Base-by-base conservation (phyloP, 441 rosid species). In the Hypseocharis bilobata region DNA sequence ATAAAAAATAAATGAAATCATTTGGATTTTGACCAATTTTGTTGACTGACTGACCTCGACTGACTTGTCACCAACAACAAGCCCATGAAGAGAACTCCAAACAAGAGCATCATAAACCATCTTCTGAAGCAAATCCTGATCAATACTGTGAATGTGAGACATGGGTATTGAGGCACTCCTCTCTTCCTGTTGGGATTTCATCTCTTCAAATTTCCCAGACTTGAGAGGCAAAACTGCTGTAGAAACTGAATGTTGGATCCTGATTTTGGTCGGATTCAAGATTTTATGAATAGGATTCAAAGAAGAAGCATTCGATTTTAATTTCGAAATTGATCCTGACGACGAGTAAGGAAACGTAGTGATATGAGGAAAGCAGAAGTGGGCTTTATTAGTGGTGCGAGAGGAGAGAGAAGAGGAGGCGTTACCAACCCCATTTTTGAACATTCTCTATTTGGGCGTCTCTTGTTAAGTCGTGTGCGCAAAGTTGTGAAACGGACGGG, bases 81-180 rank as follows among this genome's bases (percentile, higher is more conserved):
- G 89, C 7, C 99, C 98, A 64, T 88, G 88, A 71, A 91, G 96
- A 66, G 99, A 89, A 78, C 86, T 71, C 98, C 99, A 91, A 65
- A 89, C 98, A 62, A 94, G 96, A 78, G 96, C 92, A 82, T 94
- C 99, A 65, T 77, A 84, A 49, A 79, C 87, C 80, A 93, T 74
- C 67, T 85, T 78, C 47, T 84, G 82, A 72, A 91, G 68, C 88
- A 88, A 80, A 7, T 72, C 79, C n/a, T 84, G 84, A 68, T 85
- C 89, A 44, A 82, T 68, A 42, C 69, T 75, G 51, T 78, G 83
- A 54, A 84, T 64, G 84, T 79, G 85, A 71, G 74, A 66, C 54
- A 69, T 32, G 73, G 85, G 70, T 70, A 75, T 77, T 38, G 20
- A 28, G 0, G 47, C 62, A 6, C 25, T 22, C 54, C 30, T 61